A percentile compares a stretch with the other conserved stretches of the same genome.
Conservation (phyloP, 2,329 filamentous ascomycete species). For the Colletotrichum abscissum region DNA sequence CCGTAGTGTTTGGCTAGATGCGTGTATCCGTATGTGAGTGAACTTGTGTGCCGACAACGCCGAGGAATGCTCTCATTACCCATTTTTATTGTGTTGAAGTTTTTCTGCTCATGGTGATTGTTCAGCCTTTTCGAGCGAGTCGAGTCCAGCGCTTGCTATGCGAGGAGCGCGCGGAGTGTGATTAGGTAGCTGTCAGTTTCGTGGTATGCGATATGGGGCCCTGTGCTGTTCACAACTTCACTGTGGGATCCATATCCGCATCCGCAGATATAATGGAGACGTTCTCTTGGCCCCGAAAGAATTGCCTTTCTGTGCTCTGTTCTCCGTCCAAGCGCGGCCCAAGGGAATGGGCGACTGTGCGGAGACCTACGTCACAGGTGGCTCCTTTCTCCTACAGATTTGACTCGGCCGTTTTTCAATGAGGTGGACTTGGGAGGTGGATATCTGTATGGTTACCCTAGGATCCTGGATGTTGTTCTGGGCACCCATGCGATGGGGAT, state of each 20-base stretch:
- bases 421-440: slow-evolving; percentile 4
- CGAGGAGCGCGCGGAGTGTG: neutral
- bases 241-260: neutral
- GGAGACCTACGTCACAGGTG: slow-evolving; percentile 31
- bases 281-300: neutral
- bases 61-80: neutral
- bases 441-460: slow-evolving; percentile 1
- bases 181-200: neutral
- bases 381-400: neutral
- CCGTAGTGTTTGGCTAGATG: too few species aligned
- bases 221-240: neutral
- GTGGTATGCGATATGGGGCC: neutral
- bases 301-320: neutral
- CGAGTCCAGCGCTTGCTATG: neutral
- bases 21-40: too few species aligned
- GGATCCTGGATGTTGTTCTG: neutral
- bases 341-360: slow-evolving; percentile 17
- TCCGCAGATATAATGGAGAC: neutral
- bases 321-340: slow-evolving; percentile 25
- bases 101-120: neutral
- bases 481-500: slow-evolving; percentile 6
- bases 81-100: neutral
- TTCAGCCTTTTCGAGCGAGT: neutral
- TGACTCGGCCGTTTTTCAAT: neutral
- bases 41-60: neutral